Conservation (phyloP, 2,329 filamentous ascomycete species). For the Cytospora piceicola region DNA sequence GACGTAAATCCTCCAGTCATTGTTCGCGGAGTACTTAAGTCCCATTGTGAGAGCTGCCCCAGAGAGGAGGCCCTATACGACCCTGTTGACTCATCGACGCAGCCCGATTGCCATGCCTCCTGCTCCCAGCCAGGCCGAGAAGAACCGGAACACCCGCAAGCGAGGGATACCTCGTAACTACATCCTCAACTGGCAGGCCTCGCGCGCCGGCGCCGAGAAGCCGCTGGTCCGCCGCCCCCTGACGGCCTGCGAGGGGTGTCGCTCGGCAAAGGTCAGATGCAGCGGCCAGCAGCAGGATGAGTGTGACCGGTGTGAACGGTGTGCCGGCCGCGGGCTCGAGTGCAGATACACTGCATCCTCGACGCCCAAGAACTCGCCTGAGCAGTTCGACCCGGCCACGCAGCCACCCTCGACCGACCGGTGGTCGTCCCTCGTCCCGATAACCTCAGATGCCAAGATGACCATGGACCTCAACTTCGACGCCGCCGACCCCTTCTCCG, state of each 20-base stretch:
- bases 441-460: background rate
- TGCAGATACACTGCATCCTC: slow-evolving; percentile 4
- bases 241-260: slow-evolving; percentile 15
- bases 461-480: background rate
- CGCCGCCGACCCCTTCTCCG: background rate
- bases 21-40: too few species aligned
- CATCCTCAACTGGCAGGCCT: slow-evolving; percentile 14
- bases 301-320: slow-evolving; percentile 13
- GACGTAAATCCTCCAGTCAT: too few species aligned
- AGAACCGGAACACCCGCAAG: background rate
- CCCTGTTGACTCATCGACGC: too few species aligned
- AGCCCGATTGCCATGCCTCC: too few species aligned
- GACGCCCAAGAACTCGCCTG: too few species aligned
- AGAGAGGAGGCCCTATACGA: too few species aligned
- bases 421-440: too few species aligned
- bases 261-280: slow-evolving; percentile 12
- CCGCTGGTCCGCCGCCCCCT: slow-evolving; percentile 6
- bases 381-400: too few species aligned
- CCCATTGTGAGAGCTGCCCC: too few species aligned
- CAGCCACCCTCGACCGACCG: too few species aligned
- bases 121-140: too few species aligned
- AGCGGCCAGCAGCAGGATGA: background rate
- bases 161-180: background rate
- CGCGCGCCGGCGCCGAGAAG: slow-evolving; percentile 24
- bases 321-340: slow-evolving; percentile 5